These are phyloP conservation scores for Neurospora sp. DNA, from an alignment of 495 filamentous ascomycete genomes.

Conservation along the genomic window DNA sequence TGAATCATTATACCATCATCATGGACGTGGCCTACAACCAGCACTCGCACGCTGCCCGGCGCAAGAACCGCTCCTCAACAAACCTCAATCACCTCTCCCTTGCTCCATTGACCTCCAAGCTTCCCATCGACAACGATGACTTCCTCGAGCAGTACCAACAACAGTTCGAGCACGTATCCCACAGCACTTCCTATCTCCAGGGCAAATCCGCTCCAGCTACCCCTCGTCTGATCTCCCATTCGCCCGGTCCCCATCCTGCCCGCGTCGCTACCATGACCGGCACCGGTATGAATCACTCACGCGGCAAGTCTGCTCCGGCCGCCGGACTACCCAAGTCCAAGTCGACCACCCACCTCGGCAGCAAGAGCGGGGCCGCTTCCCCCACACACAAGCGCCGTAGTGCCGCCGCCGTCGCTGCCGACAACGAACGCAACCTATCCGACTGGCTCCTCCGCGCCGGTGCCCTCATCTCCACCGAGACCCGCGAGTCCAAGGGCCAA, in stretches of 20 bases:
- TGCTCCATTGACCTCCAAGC: conserved; percentile 55
- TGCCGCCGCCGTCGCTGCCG: neutral
- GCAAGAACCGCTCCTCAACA: conserved; percentile 35
- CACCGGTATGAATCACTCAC: conserved; percentile 13
- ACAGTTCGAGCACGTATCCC: neutral
- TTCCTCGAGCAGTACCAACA: conserved; percentile 20
- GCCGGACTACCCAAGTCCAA: conserved; percentile 33
- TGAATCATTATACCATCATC: neutral
- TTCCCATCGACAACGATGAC: conserved; percentile 49
- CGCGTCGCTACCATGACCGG: conserved; percentile 21
- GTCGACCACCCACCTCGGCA: conserved; percentile 33
- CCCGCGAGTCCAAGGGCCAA: conserved; percentile 70
- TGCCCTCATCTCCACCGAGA: conserved; percentile 56
- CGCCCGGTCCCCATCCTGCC: conserved; percentile 27
- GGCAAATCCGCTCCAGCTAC: conserved; percentile 48
- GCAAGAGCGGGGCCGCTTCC: conserved; percentile 7
- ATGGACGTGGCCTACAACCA: conserved; percentile 48
- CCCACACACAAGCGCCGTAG: conserved; percentile 15
- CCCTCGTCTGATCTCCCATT: conserved; percentile 45
- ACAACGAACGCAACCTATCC: conserved; percentile 34
- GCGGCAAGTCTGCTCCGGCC: conserved; percentile 20
- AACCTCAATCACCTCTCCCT: conserved; percentile 47
- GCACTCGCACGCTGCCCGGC: conserved; percentile 35
- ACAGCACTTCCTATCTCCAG: conserved; percentile 39
- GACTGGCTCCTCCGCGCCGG: conserved; percentile 73